Evolutionary conservation across 2,329 filamentous ascomycete genomes (phyloP), one percentile per base, ranked within the genome.

Genomic region (Fusarium devonianum): DNA sequence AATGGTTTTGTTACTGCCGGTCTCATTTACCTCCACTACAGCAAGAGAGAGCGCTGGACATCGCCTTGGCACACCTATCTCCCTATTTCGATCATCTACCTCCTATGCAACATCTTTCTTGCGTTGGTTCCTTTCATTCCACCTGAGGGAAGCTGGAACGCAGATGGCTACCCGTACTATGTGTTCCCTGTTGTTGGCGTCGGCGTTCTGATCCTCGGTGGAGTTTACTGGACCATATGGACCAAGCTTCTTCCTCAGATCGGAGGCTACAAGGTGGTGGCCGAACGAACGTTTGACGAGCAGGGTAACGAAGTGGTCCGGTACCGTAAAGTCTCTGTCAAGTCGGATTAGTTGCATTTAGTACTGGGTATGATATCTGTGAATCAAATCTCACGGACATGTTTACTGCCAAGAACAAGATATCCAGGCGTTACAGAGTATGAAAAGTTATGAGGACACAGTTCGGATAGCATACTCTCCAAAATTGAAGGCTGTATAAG

Each of bases 151-250:
- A 73, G 70, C 56, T 76, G 73, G 71, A 73, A 75, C 39, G 73
- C 73, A 1, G 73, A 78, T 10, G 76, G 77, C 0, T 83, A 83
- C 29, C 78, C 79, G 2, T 83, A 83, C 69, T 84, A 79, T 48
- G 69, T 82, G 0, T 82, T 82, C 56, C 80, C 81, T 0, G 73
- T 82, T 0, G 79, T 84, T 1, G 80, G 79, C 0, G 74, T 82
- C 1, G 74, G 73, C 1, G 77, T 84, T 6, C 62, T 84, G 18
- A 38, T 80, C 0, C 65, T 82, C 0, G 81, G 81, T 2, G 75
- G 50, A 0, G 39, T 78, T 2, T 84, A 84, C 65, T 84, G 81
- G 80, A 43, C 67, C 0, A 60, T 78, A 13, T 83, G 80, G 80
- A 78, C 75, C 2, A 77, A 74, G 65, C 53, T 81, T 3, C 71